Conservation (phyloP, 768 basidiomycete genomes). For the Mycena floridula region DNA sequence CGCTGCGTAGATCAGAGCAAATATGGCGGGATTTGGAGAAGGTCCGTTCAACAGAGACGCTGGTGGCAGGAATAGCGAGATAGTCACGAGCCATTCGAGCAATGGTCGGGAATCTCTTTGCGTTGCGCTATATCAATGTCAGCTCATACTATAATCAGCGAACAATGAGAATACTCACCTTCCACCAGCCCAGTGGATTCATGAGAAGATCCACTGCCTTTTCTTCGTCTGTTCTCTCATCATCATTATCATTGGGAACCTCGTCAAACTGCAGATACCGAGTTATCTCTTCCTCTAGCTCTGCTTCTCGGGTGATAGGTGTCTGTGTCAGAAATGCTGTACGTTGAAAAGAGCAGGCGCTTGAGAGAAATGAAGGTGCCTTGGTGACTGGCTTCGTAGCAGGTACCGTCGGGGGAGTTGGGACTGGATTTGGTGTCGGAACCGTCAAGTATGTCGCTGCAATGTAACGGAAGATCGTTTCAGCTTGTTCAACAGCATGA, state of each 20-base stretch:
- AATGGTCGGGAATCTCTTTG: conserved; percentile 19
- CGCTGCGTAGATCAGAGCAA: conserved; percentile 19
- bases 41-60: conserved; percentile 24
- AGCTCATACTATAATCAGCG: conserved; percentile 1
- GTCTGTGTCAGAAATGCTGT: background rate
- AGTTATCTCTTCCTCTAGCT: conserved; percentile 12
- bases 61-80: conserved; percentile 26
- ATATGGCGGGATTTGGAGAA: conserved; percentile 26
- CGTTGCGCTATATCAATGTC: conserved; percentile 12
- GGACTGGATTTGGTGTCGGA: background rate
- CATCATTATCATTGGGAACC: background rate
- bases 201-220: conserved; percentile 6
- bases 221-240: background rate
- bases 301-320: conserved; percentile 1
- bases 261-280: conserved; percentile 13
- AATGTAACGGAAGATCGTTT: conserved; percentile 1
- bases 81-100: conserved; percentile 23
- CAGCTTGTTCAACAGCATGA: background rate
- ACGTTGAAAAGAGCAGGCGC: conserved; percentile 7
- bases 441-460: conserved; percentile 1
- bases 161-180: conserved; percentile 14
- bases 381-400: background rate
- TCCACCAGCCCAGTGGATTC: conserved; percentile 24
- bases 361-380: background rate
- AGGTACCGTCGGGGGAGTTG: no score